These are phyloP conservation scores for Mortierella antarctica DNA, from an alignment of 192 early-diverging fungal species.

Conservation along the genomic window DNA sequence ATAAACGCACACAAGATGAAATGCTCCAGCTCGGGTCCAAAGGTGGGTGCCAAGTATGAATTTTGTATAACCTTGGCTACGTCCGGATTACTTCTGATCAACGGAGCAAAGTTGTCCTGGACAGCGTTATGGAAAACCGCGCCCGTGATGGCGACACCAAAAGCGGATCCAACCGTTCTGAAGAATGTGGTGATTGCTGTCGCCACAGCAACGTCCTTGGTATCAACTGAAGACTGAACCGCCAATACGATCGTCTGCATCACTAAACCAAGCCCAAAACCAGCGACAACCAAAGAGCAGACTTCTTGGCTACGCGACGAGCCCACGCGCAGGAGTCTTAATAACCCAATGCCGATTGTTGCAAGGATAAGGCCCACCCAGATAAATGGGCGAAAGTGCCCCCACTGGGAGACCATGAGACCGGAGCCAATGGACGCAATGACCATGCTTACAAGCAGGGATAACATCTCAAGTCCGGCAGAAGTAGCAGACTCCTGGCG, in stretches of 20 bases:
- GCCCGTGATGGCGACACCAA: constrained; percentile 57
- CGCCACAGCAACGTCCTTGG: constrained; percentile 70
- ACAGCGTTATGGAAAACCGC: constrained; percentile 53
- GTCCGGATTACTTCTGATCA: constrained; percentile 1
- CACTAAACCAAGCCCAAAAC: constrained; percentile 78
- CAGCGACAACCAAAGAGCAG: constrained; percentile 73
- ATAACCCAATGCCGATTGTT: constrained; percentile 68
- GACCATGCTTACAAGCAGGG: constrained; percentile 74
- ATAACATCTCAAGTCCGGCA: constrained; percentile 79
- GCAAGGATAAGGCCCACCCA: constrained; percentile 70
- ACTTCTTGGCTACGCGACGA: constrained; percentile 61
- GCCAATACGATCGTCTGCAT: constrained; percentile 76
- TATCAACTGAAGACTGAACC: constrained; percentile 72
- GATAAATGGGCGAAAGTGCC: constrained; percentile 70
- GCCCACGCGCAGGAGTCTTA: constrained; percentile 60
- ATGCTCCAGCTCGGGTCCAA: constrained; percentile 39
- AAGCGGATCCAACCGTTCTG: constrained; percentile 50
- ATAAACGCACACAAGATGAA: constrained; percentile 63
- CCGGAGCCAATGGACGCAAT: constrained; percentile 73
- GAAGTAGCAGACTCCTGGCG: constrained; percentile 62
- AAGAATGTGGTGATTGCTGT: constrained; percentile 76
- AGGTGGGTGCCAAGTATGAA: constrained; percentile 51
- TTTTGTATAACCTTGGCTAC: constrained; percentile 11
- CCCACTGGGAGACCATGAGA: constrained; percentile 63
- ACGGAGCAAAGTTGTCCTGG: constrained; percentile 31